Evolutionary conservation across 2,329 filamentous ascomycete genomes (phyloP).

Genomic region (Cryphonectria nitschkei): DNA sequence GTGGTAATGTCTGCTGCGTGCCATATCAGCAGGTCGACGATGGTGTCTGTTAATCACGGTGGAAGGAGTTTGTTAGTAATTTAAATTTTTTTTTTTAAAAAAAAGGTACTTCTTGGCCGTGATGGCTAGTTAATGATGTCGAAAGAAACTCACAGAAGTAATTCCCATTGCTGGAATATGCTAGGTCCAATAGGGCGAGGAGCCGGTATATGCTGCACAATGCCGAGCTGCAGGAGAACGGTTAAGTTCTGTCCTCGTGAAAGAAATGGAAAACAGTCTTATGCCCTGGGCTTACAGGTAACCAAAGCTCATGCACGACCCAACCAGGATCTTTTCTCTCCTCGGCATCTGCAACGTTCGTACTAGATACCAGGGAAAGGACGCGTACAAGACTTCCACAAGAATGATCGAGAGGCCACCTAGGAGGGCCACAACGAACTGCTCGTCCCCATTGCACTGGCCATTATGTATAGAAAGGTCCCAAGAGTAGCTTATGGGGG

Average conservation of each 20-base stretch:
- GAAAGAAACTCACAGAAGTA: constrained; percentile 20
- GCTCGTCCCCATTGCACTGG: not conserved
- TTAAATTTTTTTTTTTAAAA: no score
- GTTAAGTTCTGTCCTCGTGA: not conserved
- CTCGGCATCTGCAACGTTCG: constrained; percentile 20
- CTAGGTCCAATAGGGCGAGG: not conserved
- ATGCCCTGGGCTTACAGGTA: constrained; percentile 18
- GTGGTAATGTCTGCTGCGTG: constrained; percentile 25
- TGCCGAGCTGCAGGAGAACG: constrained; percentile 7
- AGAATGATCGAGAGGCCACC: constrained; percentile 5
- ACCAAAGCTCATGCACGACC: constrained; percentile 26
- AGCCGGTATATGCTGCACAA: constrained; percentile 22
- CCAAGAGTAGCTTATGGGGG: constrained; percentile 23
- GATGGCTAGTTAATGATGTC: not conserved
- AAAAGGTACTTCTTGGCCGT: no score
- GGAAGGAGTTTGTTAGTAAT: not conserved
- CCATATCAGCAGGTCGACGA: constrained; percentile 26
- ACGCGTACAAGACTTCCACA: constrained; percentile 25
- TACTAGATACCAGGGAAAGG: constrained; percentile 26
- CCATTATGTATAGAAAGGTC: constrained; percentile 9
- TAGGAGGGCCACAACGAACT: constrained; percentile 11
- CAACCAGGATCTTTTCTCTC: constrained; percentile 27
- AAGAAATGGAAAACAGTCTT: not conserved
- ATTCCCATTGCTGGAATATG: not conserved
- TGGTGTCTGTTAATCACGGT: not conserved